These are phyloP conservation scores for Arthrobotrys pseudoclavata DNA, from an alignment of 2,329 filamentous ascomycete genomes.

Conservation along the genomic window DNA sequence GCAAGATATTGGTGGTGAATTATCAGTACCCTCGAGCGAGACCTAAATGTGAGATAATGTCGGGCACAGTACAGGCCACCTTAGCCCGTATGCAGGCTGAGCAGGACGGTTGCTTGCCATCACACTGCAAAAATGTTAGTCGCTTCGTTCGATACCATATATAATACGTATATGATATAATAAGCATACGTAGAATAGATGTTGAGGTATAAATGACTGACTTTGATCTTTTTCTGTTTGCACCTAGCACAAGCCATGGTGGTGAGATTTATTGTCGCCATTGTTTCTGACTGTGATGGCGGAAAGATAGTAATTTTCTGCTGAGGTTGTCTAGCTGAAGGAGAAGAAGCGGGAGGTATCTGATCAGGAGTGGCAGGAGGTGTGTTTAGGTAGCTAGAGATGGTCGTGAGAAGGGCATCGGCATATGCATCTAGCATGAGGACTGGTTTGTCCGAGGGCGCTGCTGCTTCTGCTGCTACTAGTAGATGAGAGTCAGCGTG, in stretches of 20 bases:
- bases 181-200: background rate
- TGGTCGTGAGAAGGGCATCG: background rate
- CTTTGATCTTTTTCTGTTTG: constrained; percentile 57
- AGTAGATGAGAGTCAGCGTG: constrained; percentile 4
- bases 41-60: constrained; percentile 44
- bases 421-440: background rate
- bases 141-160: too few relatives aligned
- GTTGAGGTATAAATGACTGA: background rate
- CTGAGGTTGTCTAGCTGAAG: background rate
- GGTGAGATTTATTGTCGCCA: background rate
- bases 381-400: constrained; percentile 30
- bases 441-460: background rate
- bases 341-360: background rate
- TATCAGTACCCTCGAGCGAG: constrained; percentile 40
- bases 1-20: background rate
- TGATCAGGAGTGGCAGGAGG: constrained; percentile 49
- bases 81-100: constrained; percentile 33
- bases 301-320: background rate
- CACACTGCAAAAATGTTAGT: constrained; percentile 32
- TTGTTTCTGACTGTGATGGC: background rate
- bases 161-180: background rate
- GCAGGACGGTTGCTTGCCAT: constrained; percentile 45
- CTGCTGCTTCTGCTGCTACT: background rate
- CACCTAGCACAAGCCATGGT: constrained; percentile 51
- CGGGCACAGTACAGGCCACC: constrained; percentile 38